phyloP scores from a whole-genome alignment of 257 asterid species.

The Nicotiana benthamiana region DNA sequence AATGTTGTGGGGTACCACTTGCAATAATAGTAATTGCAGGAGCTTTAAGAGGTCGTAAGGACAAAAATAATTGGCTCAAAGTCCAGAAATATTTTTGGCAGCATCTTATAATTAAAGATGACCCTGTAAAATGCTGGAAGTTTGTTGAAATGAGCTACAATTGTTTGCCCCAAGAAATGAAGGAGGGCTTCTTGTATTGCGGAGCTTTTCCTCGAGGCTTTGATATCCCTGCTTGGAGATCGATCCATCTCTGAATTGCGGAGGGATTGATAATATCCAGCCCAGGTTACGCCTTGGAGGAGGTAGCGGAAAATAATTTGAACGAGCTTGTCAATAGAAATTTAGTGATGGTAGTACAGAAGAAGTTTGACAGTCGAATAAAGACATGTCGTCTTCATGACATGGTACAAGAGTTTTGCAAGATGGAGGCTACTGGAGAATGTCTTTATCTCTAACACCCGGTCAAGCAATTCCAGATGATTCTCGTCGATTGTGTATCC shows the following conservation, averaged over 20 bases:
- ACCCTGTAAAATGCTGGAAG: not conserved
- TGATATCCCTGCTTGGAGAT: conserved; percentile 15
- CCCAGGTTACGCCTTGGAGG: not conserved
- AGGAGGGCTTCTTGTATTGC: conserved; percentile 17
- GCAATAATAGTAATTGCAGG: conserved; percentile 49
- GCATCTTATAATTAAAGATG: not conserved
- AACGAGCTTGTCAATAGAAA: conserved; percentile 13
- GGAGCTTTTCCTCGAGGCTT: conserved; percentile 17
- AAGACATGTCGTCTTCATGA: conserved; percentile 17
- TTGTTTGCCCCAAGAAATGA: conserved; percentile 6
- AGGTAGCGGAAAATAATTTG: conserved; percentile 11
- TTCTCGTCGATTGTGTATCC: not conserved
- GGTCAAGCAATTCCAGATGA: not conserved
- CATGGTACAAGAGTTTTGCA: conserved; percentile 21
- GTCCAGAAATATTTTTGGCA: conserved; percentile 8
- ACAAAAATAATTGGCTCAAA: conserved; percentile 1
- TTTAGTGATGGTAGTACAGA: conserved; percentile 17
- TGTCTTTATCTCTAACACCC: not conserved
- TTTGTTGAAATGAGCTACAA: conserved; percentile 10
- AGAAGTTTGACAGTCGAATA: conserved; percentile 5
- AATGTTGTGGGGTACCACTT: conserved; percentile 38
- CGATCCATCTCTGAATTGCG: conserved; percentile 13
- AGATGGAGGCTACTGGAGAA: not conserved
- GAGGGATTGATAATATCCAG: conserved; percentile 14
- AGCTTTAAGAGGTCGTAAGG: conserved; percentile 14